A percentile compares a stretch with the other conserved stretches of the same genome.
phyloP scores from a whole-genome alignment of 345 rosid species.

The Arabis hirsuta region DNA sequence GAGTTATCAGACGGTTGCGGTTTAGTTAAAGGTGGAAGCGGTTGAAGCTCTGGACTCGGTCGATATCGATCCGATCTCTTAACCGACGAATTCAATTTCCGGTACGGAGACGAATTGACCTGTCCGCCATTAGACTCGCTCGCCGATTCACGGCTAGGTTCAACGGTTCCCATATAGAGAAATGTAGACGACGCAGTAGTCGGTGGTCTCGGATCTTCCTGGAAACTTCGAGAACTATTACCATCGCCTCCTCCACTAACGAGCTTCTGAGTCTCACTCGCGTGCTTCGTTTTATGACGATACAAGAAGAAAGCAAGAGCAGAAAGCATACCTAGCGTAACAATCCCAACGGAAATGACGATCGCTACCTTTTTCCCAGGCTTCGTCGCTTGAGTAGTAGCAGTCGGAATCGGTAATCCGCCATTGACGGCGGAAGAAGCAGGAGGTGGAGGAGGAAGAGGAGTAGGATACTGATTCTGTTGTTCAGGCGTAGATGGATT shows the following conservation, averaged over 20 bases:
- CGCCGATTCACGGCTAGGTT: slow-evolving; percentile 58
- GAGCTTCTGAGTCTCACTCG: slow-evolving; percentile 70
- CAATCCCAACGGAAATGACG: slow-evolving; percentile 88
- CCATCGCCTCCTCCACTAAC: slow-evolving; percentile 49
- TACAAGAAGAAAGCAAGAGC: slow-evolving; percentile 87
- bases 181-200: slow-evolving; percentile 61
- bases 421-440: slow-evolving; percentile 52
- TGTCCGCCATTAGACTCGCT: slow-evolving; percentile 48
- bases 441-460: slow-evolving; percentile 42
- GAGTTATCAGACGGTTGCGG: slow-evolving; percentile 55
- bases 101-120: slow-evolving; percentile 71
- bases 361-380: slow-evolving; percentile 83
- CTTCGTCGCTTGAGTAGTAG: slow-evolving; percentile 72
- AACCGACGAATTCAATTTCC: slow-evolving; percentile 57
- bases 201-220: slow-evolving; percentile 61
- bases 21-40: slow-evolving; percentile 75
- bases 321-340: slow-evolving; percentile 90
- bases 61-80: slow-evolving; percentile 87
- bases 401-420: slow-evolving; percentile 63
- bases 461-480: slow-evolving; percentile 58
- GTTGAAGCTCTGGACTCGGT: slow-evolving; percentile 96
- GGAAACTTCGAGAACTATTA: slow-evolving; percentile 49
- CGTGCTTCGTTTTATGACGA: slow-evolving; percentile 69
- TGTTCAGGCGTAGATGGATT: slow-evolving; percentile 68
- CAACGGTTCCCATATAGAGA: slow-evolving; percentile 90